Percentiles rank a stretch among this genome's conserved stretches.
phyloP scores from a whole-genome alignment of 495 filamentous ascomycete genomes.

The Hypoxylon lenormandii region DNA sequence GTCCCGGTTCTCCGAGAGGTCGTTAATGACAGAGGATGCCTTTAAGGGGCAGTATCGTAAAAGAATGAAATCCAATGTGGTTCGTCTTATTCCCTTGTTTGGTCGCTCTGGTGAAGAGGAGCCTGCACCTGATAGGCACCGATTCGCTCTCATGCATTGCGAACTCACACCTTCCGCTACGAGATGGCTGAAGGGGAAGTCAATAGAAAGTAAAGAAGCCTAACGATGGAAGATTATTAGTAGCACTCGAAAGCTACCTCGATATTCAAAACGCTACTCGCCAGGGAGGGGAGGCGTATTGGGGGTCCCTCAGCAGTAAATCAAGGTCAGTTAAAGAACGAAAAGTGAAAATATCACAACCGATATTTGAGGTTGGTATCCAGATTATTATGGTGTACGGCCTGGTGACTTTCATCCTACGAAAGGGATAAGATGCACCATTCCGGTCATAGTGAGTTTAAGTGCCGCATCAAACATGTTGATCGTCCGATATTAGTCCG shows the following conservation, averaged over 20 bases:
- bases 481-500: slow-evolving; percentile 26
- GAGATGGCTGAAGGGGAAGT: background rate
- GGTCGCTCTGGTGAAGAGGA: slow-evolving; percentile 16
- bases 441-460: background rate
- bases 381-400: slow-evolving; percentile 14
- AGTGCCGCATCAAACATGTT: slow-evolving; percentile 4
- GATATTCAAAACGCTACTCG: too few species aligned
- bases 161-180: slow-evolving; percentile 4
- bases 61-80: slow-evolving; percentile 5
- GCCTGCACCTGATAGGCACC: slow-evolving; percentile 13
- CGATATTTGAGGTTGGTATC: background rate
- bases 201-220: background rate
- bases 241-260: too few species aligned
- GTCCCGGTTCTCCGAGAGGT: background rate
- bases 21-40: slow-evolving; percentile 32
- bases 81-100: slow-evolving; percentile 12
- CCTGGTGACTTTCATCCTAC: background rate
- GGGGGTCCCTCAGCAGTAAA: too few species aligned
- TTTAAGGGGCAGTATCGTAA: slow-evolving; percentile 21
- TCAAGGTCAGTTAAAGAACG: background rate
- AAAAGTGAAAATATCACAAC: slow-evolving; percentile 7
- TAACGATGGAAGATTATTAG: background rate
- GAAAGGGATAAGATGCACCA: background rate
- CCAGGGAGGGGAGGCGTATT: too few species aligned
- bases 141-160: slow-evolving; percentile 31